Conservation (phyloP, 192 early-diverging fungal species). For the Coemansia sp. region DNA sequence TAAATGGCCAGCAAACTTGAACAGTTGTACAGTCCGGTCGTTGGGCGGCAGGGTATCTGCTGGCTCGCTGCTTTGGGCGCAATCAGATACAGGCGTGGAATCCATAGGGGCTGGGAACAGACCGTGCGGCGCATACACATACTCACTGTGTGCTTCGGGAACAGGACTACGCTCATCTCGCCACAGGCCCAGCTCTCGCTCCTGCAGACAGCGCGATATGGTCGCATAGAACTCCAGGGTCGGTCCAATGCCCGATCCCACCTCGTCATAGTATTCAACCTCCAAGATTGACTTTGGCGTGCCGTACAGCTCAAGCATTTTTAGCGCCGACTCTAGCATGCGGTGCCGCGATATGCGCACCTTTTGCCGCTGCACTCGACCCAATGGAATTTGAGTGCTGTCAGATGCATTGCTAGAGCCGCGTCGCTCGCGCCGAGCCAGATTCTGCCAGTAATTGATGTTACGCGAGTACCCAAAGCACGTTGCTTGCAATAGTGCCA, state of each 20-base stretch:
- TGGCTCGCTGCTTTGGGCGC: constrained; percentile 10
- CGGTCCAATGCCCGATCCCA: constrained; percentile 87
- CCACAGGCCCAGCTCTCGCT: constrained; percentile 66
- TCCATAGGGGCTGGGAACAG: constrained; percentile 57
- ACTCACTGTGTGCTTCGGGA: constrained; percentile 6
- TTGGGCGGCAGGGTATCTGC: constrained; percentile 40
- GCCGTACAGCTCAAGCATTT: constrained; percentile 84
- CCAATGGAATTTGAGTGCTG: constrained; percentile 54
- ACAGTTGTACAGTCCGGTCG: constrained; percentile 50
- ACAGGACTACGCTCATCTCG: constrained; percentile 52
- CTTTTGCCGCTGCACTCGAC: constrained; percentile 80
- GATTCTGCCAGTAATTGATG: constrained; percentile 64
- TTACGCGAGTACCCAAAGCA: constrained; percentile 85
- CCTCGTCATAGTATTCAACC: constrained; percentile 93
- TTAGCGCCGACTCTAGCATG: constrained; percentile 80
- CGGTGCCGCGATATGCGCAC: constrained; percentile 76
- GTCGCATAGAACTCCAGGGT: constrained; percentile 90
- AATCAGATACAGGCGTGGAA: background rate
- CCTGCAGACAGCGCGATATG: constrained; percentile 73
- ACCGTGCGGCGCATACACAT: constrained; percentile 55
- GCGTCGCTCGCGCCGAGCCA: constrained; percentile 28
- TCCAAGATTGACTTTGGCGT: constrained; percentile 71
- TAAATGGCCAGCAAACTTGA: constrained; percentile 78
- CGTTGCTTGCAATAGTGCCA: constrained; percentile 77
- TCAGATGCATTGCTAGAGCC: background rate